Conservation (phyloP, 1,284 basidiomycete species). For the Sphagnurus paluster region DNA sequence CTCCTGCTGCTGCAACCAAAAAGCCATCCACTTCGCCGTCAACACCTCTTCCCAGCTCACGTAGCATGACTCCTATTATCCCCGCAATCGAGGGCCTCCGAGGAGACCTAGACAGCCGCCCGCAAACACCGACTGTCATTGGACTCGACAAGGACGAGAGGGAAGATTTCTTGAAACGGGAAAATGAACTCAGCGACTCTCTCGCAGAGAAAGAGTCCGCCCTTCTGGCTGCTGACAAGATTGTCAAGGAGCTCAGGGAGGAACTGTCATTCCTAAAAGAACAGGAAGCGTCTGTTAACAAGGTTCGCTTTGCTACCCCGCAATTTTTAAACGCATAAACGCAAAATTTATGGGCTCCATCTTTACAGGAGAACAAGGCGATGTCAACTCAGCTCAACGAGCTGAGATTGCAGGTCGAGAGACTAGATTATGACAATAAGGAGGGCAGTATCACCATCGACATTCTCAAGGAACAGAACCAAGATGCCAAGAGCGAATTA, state of each 20-base stretch:
- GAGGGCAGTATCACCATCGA: slow-evolving; percentile 95
- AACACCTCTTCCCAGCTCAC: slow-evolving; percentile 55
- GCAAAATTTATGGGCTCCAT: too few species aligned
- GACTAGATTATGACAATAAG: slow-evolving; percentile 94
- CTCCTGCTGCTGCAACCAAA: slow-evolving; percentile 47
- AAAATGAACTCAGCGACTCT: slow-evolving; percentile 96
- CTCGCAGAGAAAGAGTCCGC: slow-evolving; percentile 90
- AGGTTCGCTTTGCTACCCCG: slow-evolving; percentile 44
- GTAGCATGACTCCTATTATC: slow-evolving; percentile 83
- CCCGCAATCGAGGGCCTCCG: slow-evolving; percentile 78
- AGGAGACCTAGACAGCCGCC: slow-evolving; percentile 74
- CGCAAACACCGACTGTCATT: slow-evolving; percentile 83
- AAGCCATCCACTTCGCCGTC: slow-evolving; percentile 66
- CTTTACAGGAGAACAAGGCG: slow-evolving; percentile 84
- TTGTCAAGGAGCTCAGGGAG: slow-evolving; percentile 83
- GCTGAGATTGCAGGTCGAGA: slow-evolving; percentile 87
- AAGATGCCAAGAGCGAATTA: slow-evolving; percentile 84
- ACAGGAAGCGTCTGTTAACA: slow-evolving; percentile 77
- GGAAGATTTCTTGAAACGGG: slow-evolving; percentile 94
- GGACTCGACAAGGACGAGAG: slow-evolving; percentile 94
- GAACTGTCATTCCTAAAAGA: slow-evolving; percentile 90
- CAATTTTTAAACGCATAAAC: slow-evolving; percentile 1
- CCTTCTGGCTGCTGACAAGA: slow-evolving; percentile 73
- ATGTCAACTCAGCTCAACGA: slow-evolving; percentile 93
- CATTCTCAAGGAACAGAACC: slow-evolving; percentile 93